Conservation (phyloP, 352 stramenopile species). For the Globisporangium paddicum region DNA sequence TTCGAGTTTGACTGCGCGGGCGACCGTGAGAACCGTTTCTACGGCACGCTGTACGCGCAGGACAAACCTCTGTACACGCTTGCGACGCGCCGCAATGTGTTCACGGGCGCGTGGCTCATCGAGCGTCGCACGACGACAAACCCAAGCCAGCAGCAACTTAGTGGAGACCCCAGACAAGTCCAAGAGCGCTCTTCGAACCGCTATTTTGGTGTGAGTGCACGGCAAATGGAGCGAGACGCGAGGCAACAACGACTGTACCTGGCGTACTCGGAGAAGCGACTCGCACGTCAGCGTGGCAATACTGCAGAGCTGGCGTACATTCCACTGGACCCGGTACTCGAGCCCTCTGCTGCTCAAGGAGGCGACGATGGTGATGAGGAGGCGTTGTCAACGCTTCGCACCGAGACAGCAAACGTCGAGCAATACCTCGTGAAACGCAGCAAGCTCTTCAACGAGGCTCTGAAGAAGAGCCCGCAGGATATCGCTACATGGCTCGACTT, state of each 20-base stretch:
- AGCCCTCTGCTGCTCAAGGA: neutral
- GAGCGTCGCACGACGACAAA: constrained; percentile 11
- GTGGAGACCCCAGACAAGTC: neutral
- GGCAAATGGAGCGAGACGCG: constrained; percentile 29
- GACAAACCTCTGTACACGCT: constrained; percentile 63
- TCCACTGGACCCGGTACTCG: constrained; percentile 46
- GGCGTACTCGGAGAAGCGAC: constrained; percentile 63
- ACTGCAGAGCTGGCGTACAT: constrained; percentile 55
- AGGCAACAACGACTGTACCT: constrained; percentile 49
- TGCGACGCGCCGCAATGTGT: constrained; percentile 38
- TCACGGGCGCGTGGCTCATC: constrained; percentile 41
- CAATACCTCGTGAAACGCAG: constrained; percentile 50
- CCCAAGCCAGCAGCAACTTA: neutral
- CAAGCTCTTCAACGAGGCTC: constrained; percentile 39
- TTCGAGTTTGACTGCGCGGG: constrained; percentile 64
- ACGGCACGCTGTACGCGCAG: constrained; percentile 55
- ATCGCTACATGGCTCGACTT: constrained; percentile 62
- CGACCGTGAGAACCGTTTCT: constrained; percentile 68
- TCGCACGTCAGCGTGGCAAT: constrained; percentile 10
- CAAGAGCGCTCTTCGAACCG: constrained; percentile 11
- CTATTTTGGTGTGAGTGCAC: constrained; percentile 55
- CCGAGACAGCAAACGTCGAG: constrained; percentile 62
- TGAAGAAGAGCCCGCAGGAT: constrained; percentile 35
- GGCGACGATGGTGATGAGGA: neutral
- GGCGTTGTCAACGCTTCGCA: constrained; percentile 28